Conservation (phyloP, 148 eudicot genomes). For the Fallopia convolvulus region DNA sequence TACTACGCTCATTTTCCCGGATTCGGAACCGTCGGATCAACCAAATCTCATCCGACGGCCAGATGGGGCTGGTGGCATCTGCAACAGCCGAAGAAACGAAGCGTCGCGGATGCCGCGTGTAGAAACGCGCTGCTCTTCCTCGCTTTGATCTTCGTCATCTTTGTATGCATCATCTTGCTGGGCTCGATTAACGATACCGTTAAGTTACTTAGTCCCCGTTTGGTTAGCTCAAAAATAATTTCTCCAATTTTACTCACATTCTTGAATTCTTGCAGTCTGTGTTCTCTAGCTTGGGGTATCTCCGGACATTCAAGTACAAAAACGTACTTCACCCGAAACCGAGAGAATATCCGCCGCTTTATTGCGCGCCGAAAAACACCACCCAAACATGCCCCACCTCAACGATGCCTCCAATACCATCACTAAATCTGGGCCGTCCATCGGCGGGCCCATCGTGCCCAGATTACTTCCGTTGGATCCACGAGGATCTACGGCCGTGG, state of each 20-base stretch:
- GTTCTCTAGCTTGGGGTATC: neutral
- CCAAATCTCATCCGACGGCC: neutral
- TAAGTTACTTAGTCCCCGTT: neutral
- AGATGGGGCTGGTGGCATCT: neutral
- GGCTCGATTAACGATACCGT: neutral
- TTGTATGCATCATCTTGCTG: neutral
- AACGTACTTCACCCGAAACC: neutral
- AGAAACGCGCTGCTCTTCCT: neutral
- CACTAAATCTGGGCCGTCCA: slow-evolving; percentile 17
- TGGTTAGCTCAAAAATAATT: neutral
- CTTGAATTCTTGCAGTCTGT: neutral
- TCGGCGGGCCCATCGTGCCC: slow-evolving; percentile 75
- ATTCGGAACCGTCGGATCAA: neutral
- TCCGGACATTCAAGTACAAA: neutral
- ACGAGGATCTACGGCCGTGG: slow-evolving; percentile 73
- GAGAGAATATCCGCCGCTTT: neutral
- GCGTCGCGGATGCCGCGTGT: neutral
- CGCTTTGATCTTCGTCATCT: neutral
- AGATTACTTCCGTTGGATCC: slow-evolving; percentile 78
- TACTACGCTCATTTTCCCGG: neutral
- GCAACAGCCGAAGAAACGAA: too few species aligned
- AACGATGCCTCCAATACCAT: slow-evolving; percentile 22
- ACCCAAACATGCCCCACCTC: slow-evolving; percentile 37
- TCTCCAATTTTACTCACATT: neutral
- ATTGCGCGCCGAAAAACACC: slow-evolving; percentile 1